These are phyloP conservation scores for Neonectria faginata DNA, from an alignment of 2,329 filamentous ascomycete genomes.

Conservation along the genomic window DNA sequence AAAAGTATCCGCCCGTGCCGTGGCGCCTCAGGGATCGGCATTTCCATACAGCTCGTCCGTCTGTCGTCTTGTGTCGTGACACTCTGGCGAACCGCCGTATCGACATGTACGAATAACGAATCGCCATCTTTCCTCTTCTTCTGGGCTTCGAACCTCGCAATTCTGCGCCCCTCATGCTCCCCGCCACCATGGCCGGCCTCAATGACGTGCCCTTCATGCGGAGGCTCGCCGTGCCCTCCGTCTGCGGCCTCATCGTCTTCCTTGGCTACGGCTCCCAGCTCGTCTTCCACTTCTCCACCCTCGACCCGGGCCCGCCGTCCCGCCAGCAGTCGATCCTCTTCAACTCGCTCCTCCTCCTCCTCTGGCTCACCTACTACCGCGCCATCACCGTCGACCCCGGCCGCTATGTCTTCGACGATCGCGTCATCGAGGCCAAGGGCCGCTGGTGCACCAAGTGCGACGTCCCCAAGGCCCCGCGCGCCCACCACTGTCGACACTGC, in stretches of 20 bases:
- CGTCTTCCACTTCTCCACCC: conserved; percentile 69
- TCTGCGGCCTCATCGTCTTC: conserved; percentile 74
- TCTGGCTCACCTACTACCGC: conserved; percentile 77
- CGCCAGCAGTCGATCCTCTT: conserved; percentile 69
- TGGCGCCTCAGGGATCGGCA: conserved; percentile 15
- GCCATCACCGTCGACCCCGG: conserved; percentile 70
- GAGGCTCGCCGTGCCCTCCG: conserved; percentile 74
- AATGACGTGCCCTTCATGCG: conserved; percentile 59
- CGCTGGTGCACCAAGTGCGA: conserved; percentile 83
- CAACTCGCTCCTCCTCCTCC: conserved; percentile 72
- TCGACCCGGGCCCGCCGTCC: conserved; percentile 71
- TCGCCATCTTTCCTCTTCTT: background rate
- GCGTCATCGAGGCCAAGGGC: conserved; percentile 49
- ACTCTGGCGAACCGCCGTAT: conserved; percentile 1
- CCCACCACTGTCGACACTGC: conserved; percentile 86
- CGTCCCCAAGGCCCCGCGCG: conserved; percentile 78
- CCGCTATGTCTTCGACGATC: conserved; percentile 60
- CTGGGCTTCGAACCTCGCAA: background rate
- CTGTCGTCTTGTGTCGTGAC: background rate
- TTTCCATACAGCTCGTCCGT: background rate
- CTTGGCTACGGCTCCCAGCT: conserved; percentile 79
- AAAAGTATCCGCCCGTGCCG: conserved; percentile 7
- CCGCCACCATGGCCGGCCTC: conserved; percentile 55
- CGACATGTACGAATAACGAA: conserved; percentile 14
- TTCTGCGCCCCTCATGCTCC: background rate